Evolutionary conservation across 148 eudicot genomes (phyloP).

Genomic region (Vaccinium macrocarpon): DNA sequence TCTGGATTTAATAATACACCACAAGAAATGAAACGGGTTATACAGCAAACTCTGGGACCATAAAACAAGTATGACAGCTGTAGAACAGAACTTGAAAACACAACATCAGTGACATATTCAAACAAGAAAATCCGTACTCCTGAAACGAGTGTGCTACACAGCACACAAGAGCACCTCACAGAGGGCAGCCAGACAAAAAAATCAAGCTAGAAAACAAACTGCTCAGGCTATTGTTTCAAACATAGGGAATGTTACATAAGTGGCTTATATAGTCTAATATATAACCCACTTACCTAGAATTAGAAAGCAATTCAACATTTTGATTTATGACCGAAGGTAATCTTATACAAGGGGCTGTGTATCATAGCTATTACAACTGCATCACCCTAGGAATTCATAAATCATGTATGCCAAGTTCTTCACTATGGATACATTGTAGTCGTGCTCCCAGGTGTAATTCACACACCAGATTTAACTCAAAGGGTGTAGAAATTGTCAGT

Average conservation of each 20-base stretch:
- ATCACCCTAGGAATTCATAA: not conserved
- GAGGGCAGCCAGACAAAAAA: slow-evolving; percentile 10
- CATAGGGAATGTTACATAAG: not conserved
- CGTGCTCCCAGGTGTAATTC: not conserved
- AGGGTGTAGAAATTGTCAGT: not conserved
- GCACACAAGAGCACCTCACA: not conserved
- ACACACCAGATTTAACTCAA: not conserved
- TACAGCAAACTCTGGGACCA: not conserved
- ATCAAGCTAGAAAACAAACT: not conserved
- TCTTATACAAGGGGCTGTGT: not conserved
- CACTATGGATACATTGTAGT: not conserved
- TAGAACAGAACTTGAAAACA: slow-evolving; percentile 1
- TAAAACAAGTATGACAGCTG: not conserved
- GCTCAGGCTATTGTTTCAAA: not conserved
- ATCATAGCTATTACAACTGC: not conserved
- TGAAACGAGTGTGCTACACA: slow-evolving; percentile 5
- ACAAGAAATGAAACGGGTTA: not conserved
- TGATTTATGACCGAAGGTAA: slow-evolving; percentile 2
- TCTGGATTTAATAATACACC: slow-evolving; percentile 36
- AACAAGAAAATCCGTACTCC: not conserved
- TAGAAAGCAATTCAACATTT: slow-evolving; percentile 2
- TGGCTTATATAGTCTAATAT: not conserved
- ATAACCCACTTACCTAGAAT: not conserved
- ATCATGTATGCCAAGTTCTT: not conserved
- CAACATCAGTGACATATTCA: not conserved